Percentiles rank a stretch among this genome's conserved stretches.
Evolutionary conservation across 768 basidiomycete genomes (phyloP).

Genomic region (Rhizopogon salebrosus): DNA sequence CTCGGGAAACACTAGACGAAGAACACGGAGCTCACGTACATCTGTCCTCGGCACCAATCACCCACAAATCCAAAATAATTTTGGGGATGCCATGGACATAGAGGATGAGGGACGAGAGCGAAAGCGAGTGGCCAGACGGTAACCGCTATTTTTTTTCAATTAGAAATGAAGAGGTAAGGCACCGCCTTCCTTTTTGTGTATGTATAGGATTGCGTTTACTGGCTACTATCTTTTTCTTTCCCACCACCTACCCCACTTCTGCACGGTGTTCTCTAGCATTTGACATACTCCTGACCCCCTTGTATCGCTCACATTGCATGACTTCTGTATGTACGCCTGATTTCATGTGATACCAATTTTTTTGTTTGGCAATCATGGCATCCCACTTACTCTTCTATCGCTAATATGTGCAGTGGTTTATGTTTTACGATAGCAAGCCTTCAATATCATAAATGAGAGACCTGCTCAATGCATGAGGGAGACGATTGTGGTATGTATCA

Average conservation of each 20-base stretch:
- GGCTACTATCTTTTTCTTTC: neutral
- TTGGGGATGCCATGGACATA: constrained; percentile 60
- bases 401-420: neutral
- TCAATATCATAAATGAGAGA: no score
- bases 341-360: constrained; percentile 2
- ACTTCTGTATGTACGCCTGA: constrained; percentile 1
- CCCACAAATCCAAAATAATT: constrained; percentile 33
- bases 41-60: constrained; percentile 28
- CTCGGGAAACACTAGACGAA: constrained; percentile 38
- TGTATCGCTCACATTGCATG: neutral
- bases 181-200: neutral
- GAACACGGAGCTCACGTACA: constrained; percentile 49
- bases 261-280: neutral
- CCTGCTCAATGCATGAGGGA: no score
- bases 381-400: neutral
- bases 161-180: neutral
- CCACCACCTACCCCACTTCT: neutral
- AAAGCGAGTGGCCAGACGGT: constrained; percentile 68
- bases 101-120: constrained; percentile 75
- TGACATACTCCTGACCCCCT: neutral
- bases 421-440: no score
- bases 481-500: no score
- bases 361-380: neutral
- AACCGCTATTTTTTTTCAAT: neutral
- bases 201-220: constrained; percentile 3